Evolutionary conservation across 176 grass and related monocot genomes (phyloP).

Genomic region (barley (Hordeum vulgare)): MorexV3_pseudomolecules_assembly NC_058518.1:80049809-80050308

Average conservation of each 20-base stretch:
- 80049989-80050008: conserved; percentile 70
- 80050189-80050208: conserved; percentile 80
- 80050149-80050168: not conserved
- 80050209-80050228: conserved; percentile 87
- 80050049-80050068: conserved; percentile 17
- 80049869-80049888: conserved; percentile 5
- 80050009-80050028: conserved; percentile 90
- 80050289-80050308: conserved; percentile 81
- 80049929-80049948: not conserved
- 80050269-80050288: conserved; percentile 90
- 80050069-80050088: conserved; percentile 60
- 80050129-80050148: conserved; percentile 34
- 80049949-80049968: not conserved
- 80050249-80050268: conserved; percentile 38
- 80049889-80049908: not conserved
- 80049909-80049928: not conserved
- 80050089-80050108: conserved; percentile 80
- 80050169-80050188: conserved; percentile 14
- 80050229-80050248: conserved; percentile 62
- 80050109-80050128: conserved; percentile 55
- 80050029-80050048: conserved; percentile 48
- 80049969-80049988: conserved; percentile 23
- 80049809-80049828: not conserved
- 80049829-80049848: not conserved
- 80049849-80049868: not conserved